Evolutionary conservation across 2,329 filamentous ascomycete genomes (phyloP), one percentile per base, ranked within the genome.

Genomic region (Colletotrichum tanaceti): DNA sequence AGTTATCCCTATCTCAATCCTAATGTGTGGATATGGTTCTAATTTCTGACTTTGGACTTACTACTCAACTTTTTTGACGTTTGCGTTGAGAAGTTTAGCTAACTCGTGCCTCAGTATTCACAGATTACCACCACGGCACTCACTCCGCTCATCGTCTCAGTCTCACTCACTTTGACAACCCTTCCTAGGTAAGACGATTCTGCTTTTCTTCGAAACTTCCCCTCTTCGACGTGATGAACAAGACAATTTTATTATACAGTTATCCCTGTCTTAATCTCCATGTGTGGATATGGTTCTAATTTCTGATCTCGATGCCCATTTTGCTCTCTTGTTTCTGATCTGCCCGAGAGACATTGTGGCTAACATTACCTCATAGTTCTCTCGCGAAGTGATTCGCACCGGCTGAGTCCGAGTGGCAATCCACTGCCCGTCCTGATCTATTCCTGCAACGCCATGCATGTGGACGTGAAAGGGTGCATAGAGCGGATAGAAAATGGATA

Each of bases 401-500:
- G 20, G 20, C 13, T 13, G 22, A 50, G 1, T 43, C 7, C 28
- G 4, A 32, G 11, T 44, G 20, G 11, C 43, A 43, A 24, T 24
- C 24, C 38, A 4, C 20, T n/a, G n/a, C 64, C 62, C 46, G 22
- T 39, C 38, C n/a, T 28, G 50, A 53, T 66, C 58, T 59, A 35
- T 39, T 61, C 50, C 50, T 46, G 62, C 62, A 53, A 28, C 57
- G 57, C 62, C 55, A 41, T 57, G 50, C 63, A 11, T 59, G 18
- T 57, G 53, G 58, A 63, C 52, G 18, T 58, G 53, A 53, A 65
- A 53, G 41, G 52, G 58, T 54, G 63, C 46, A 59, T 63, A 70
- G 54, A 70, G 63, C 62, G 67, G 64, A 63, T 70, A 70, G 64
- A 54, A 52, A 68, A 49, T 68, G 63, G 52, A 65, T 69, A 58